These are phyloP conservation scores for Suhomyces choctaworum DNA, from an alignment of 1,139 yeast species.

Conservation along the genomic window DNA sequence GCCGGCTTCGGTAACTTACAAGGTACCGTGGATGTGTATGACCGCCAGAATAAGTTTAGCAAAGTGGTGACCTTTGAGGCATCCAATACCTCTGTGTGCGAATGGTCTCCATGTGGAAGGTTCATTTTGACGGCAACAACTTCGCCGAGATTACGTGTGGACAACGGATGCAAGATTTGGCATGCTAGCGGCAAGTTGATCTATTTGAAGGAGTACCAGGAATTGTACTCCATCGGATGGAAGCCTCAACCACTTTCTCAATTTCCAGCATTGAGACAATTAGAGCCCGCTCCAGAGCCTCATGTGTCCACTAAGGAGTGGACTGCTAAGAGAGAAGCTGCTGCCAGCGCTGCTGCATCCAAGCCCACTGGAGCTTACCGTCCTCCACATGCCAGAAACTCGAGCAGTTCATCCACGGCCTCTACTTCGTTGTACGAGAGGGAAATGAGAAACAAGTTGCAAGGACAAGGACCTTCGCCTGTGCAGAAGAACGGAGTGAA, in stretches of 20 bases:
- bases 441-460: constrained; percentile 42
- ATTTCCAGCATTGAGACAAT: constrained; percentile 59
- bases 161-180: constrained; percentile 93
- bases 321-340: constrained; percentile 44
- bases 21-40: constrained; percentile 94
- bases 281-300: constrained; percentile 63
- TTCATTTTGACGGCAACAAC: constrained; percentile 94
- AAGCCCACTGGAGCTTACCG: constrained; percentile 86
- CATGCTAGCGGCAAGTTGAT: constrained; percentile 83
- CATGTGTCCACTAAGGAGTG: constrained; percentile 67
- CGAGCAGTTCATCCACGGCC: constrained; percentile 33
- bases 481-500: constrained; percentile 25
- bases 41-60: constrained; percentile 82
- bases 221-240: constrained; percentile 83
- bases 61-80: constrained; percentile 86
- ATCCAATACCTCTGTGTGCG: constrained; percentile 89
- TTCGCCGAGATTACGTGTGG: constrained; percentile 94
- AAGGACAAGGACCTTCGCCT: constrained; percentile 14
- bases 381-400: constrained; percentile 87
- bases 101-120: constrained; percentile 99
- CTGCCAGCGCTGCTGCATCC: constrained; percentile 38
- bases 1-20: constrained; percentile 99
- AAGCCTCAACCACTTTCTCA: constrained; percentile 65
- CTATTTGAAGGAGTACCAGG: constrained; percentile 75
- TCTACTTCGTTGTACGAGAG: constrained; percentile 57